Evolutionary conservation across 306 rosid species (phyloP).

Genomic region (Quercus dentata): DNA sequence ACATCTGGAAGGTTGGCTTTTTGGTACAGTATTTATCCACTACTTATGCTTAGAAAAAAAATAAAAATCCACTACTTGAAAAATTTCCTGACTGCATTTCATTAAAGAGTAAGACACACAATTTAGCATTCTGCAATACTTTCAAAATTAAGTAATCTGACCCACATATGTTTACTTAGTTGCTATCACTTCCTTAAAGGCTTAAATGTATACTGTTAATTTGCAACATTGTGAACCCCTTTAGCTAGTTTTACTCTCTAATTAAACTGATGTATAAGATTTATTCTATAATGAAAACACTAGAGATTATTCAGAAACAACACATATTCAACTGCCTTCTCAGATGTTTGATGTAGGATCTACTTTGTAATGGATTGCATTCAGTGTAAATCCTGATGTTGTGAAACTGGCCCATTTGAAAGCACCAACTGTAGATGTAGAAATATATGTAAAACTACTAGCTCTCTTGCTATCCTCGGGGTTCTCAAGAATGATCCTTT

Average conservation of each 20-base stretch:
- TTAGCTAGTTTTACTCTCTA: background rate
- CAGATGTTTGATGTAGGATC: background rate
- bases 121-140: no score
- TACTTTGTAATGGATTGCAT: background rate
- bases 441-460: conserved; percentile 8
- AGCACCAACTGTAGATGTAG: conserved; percentile 3
- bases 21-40: no score
- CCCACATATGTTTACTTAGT: no score
- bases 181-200: no score
- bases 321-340: background rate
- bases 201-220: no score
- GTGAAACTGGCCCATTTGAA: conserved; percentile 60
- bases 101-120: no score
- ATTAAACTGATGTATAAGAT: background rate
- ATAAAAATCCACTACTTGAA: no score
- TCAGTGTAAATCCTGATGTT: conserved; percentile 22
- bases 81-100: no score
- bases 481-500: conserved; percentile 36
- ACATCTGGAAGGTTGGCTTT: no score
- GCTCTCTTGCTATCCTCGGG: conserved; percentile 52
- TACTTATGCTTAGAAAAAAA: no score
- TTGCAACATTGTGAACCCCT: background rate
- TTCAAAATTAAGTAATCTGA: no score
- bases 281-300: background rate
- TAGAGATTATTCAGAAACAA: background rate